Conservation (phyloP, 257 asterid species). For the Linderniella brevidens region DNA sequence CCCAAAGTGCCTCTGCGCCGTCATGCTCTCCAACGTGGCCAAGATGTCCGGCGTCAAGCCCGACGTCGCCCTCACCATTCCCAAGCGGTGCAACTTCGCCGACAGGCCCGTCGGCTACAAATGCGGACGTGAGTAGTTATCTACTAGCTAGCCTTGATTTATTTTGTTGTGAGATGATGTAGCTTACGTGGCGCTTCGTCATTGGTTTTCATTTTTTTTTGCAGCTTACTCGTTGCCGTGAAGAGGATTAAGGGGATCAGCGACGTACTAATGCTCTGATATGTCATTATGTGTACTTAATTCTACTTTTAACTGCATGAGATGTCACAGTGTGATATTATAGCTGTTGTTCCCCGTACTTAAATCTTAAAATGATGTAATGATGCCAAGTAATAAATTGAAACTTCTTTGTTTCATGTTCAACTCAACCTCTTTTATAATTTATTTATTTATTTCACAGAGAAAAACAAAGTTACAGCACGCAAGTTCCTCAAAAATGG, state of each 20-base stretch:
- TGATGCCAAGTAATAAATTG: too few species aligned
- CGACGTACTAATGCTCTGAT: not conserved
- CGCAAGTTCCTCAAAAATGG: too few species aligned
- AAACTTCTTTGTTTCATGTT: too few species aligned
- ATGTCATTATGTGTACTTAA: too few species aligned
- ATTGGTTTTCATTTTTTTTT: not conserved
- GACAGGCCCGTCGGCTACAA: slow-evolving; percentile 3
- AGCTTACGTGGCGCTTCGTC: not conserved
- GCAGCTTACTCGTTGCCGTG: slow-evolving; percentile 1
- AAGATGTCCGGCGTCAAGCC: not conserved
- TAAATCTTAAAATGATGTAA: too few species aligned
- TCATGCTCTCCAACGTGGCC: not conserved
- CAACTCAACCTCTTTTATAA: too few species aligned
- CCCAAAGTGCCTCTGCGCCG: slow-evolving; percentile 2
- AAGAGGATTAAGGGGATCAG: not conserved
- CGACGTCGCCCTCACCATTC: not conserved
- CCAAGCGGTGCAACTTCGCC: slow-evolving; percentile 1
- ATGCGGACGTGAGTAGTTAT: not conserved
- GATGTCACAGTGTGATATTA: too few species aligned
- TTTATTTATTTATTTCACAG: too few species aligned
- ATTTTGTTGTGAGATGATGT: not conserved
- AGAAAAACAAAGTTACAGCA: too few species aligned
- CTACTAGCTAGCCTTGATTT: not conserved
- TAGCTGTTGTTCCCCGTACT: too few species aligned
- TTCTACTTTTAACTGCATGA: too few species aligned